Evolutionary conservation across 441 rosid genomes (phyloP).

Genomic region (Bocquillonia castaneifolia): DNA sequence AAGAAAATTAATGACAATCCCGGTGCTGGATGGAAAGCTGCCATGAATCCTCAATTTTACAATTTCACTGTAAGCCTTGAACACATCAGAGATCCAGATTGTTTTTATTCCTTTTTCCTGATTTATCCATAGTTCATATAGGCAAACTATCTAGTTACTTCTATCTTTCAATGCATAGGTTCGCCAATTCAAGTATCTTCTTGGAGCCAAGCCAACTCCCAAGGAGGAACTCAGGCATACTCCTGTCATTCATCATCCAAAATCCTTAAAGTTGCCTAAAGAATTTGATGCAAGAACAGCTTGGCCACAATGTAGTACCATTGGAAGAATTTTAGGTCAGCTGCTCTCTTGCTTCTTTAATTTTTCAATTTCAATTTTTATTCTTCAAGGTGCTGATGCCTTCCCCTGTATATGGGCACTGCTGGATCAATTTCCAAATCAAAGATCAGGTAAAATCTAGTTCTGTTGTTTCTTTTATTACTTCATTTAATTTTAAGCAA

Average conservation of each 20-base stretch:
- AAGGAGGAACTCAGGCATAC: slow-evolving; percentile 38
- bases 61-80: slow-evolving; percentile 55
- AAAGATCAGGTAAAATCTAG: slow-evolving; percentile 63
- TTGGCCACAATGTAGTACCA: slow-evolving; percentile 74
- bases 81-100: slow-evolving; percentile 7
- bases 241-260: slow-evolving; percentile 59
- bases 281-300: slow-evolving; percentile 78
- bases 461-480: background rate
- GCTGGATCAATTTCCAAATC: slow-evolving; percentile 24
- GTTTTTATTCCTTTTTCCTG: background rate
- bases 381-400: slow-evolving; percentile 27
- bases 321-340: slow-evolving; percentile 77
- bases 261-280: slow-evolving; percentile 54
- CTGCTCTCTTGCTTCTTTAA: slow-evolving; percentile 10
- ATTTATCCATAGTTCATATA: background rate
- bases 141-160: background rate
- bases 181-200: slow-evolving; percentile 67
- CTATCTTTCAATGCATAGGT: slow-evolving; percentile 44
- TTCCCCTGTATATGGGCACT: slow-evolving; percentile 25
- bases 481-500: background rate
- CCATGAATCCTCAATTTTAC: slow-evolving; percentile 55
- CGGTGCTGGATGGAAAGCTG: slow-evolving; percentile 87
- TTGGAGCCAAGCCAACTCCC: slow-evolving; percentile 74
- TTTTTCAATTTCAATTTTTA: background rate
- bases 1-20: slow-evolving; percentile 64